Base-by-base conservation (phyloP, 768 basidiomycete genomes). In the Clavaria fumosa region DNA sequence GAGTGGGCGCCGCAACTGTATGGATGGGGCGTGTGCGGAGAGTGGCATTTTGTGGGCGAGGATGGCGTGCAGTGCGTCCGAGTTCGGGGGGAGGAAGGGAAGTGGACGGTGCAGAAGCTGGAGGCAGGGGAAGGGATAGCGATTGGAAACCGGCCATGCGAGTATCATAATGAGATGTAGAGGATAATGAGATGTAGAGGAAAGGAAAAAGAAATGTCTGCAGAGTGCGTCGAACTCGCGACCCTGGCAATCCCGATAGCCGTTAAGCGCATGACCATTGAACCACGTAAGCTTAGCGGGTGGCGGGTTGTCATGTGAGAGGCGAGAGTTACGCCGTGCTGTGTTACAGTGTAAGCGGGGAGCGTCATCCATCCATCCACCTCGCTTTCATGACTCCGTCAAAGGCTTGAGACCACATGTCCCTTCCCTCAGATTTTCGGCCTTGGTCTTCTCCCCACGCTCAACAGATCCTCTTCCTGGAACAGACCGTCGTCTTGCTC, bases 1-100 rank as follows among this genome's bases (percentile, higher is more conserved):
- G 72, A 69, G 40, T 68, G 67, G 45, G 71, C 75, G 38, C 83
- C 84, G 5, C 78, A 80, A 49, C 70, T 68, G 17, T 69, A 66
- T 38, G 78, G 76, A 2, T 61, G 71, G 45, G 85, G 83, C 1
- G 61, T 72, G 4, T 89, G 85, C 49, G 63, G 61, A 20, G 56
- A 66, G 30, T 61, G 60, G 47, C 85, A 88, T 54, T 67, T 66
- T 43, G 48, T 60, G 30, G 75, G 82, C 45, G 59, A 64, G 4
- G 59, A 69, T 26, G 73, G 69, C 19, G 75, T 72, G 26, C 66
- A 57, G 38, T 65, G 61, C 43, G 72, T 75, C 22, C 55, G 59
- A 36, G 55, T 80, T 21, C 46, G 51, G 26, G 57, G 50, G 7
- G 42, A 48, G 23, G 51, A 43, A 31, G 43, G 42, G 33, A 41